Percentiles rank a stretch among this genome's conserved stretches.
Evolutionary conservation across 768 basidiomycete genomes (phyloP).

Genomic region (Agrocybe praecox): DNA sequence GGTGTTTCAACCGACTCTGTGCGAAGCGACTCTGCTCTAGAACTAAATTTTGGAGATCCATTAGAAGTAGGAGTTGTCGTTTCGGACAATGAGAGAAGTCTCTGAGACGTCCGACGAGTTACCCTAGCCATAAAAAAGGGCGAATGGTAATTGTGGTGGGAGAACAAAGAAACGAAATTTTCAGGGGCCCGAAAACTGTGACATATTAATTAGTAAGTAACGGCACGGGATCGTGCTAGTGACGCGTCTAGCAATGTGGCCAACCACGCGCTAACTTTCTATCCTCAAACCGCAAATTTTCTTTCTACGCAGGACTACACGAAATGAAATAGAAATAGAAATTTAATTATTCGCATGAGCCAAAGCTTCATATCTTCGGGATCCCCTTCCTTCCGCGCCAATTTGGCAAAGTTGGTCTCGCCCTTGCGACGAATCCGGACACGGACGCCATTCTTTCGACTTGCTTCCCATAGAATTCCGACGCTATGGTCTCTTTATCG

Average conservation of each 20-base stretch:
- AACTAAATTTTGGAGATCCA: slow-evolving; percentile 55
- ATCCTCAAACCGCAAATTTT: too few species aligned
- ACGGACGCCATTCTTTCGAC: slow-evolving; percentile 65
- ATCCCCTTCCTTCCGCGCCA: slow-evolving; percentile 53
- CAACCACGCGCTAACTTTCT: neutral
- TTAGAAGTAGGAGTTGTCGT: slow-evolving; percentile 42
- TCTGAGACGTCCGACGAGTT: slow-evolving; percentile 34
- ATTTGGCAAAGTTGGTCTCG: slow-evolving; percentile 54
- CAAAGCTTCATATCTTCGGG: slow-evolving; percentile 13
- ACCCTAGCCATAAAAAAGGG: slow-evolving; percentile 30
- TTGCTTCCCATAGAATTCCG: slow-evolving; percentile 74
- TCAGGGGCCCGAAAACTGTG: slow-evolving; percentile 19
- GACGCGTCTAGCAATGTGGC: neutral
- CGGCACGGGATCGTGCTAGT: slow-evolving; percentile 32
- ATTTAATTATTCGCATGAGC: neutral
- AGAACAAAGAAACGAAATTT: slow-evolving; percentile 26
- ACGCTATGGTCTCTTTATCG: slow-evolving; percentile 81
- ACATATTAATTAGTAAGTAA: slow-evolving; percentile 31
- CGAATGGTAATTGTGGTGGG: slow-evolving; percentile 8
- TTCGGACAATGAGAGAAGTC: slow-evolving; percentile 26
- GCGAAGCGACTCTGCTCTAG: slow-evolving; percentile 39
- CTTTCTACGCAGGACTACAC: too few species aligned
- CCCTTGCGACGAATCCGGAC: slow-evolving; percentile 62
- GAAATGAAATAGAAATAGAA: too few species aligned
- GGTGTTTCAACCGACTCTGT: slow-evolving; percentile 47